Base-by-base conservation (phyloP, 345 rosid species). In the Bruguiera parviflora region DNA sequence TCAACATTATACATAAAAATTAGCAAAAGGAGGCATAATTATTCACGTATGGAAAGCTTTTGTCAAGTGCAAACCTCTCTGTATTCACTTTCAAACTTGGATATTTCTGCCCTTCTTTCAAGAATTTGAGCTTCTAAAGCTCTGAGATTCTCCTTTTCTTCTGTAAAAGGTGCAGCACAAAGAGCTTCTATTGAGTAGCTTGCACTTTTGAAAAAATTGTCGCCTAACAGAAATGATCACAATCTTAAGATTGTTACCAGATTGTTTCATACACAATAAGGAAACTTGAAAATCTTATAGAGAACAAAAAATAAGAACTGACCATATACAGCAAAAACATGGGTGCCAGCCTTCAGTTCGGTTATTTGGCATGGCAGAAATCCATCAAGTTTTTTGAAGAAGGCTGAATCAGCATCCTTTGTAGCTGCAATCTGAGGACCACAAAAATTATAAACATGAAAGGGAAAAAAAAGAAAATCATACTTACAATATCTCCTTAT, bases 271-370 rank as follows among this genome's bases (percentile, higher is more conserved):
- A 73, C 65, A 25, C 58, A 61, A 69, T 53, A 33, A 64, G 37
- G 51, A 51, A 58, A 39, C 60, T 24, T 10, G n/a, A 63, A 56
- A 77, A 39, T 63, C 65, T 27, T 1, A 53, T 19, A 33, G 70
- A 61, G 66, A 75, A 74, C 27, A 69, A 69, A 75, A 51, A 27
- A 22, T 32, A 53, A 74, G 65, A 80, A 73, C 89, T 73, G 69
- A 96, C 99, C 99, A 77, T 96, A 96, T 74, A 96, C 90, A 43
- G 96, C 97, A 85, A 96, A 92, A 60, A 87, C 79, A 76, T 96
- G 99, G 62, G 79, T 84, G 64, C 97, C 99, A 27, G 98, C 87
- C 85, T 89, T 90, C 62, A 96, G 79, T 84, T 90, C 94, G 47
- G 84, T 84, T 74, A 96, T 82, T 86, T 96, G 98, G 77, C 97